A percentile compares a stretch with the other conserved stretches of the same genome.
Conservation (phyloP, 2,329 filamentous ascomycete genomes). For the Podosphaera aphanis region DNA sequence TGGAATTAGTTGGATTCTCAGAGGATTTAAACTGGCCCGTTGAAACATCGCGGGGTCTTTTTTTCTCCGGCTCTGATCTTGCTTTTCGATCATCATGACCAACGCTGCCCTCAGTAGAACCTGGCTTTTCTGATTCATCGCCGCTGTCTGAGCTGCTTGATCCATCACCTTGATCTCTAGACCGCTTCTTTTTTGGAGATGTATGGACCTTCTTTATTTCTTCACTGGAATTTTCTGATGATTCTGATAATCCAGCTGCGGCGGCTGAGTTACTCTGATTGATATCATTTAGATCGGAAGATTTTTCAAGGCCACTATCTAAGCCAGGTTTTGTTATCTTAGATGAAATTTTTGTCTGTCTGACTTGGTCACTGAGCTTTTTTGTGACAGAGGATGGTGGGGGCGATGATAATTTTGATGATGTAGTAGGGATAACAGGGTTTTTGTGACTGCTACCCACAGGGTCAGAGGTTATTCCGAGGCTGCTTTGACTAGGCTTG, state of each 20-base stretch:
- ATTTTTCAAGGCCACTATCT: too few species aligned
- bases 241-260: too few species aligned
- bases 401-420: background rate
- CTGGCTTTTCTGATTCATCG: slow-evolving; percentile 15
- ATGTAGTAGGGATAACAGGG: too few species aligned
- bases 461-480: too few species aligned
- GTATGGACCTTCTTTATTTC: background rate
- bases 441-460: too few species aligned
- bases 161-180: slow-evolving; percentile 21
- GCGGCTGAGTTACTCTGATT: too few species aligned
- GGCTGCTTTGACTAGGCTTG: background rate
- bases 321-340: too few species aligned
- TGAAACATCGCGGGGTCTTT: slow-evolving; percentile 30
- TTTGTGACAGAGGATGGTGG: too few species aligned
- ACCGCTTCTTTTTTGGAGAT: slow-evolving; percentile 36
- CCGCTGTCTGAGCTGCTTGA: slow-evolving; percentile 15
- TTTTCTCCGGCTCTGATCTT: slow-evolving; percentile 40
- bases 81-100: slow-evolving; percentile 19
- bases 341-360: too few species aligned
- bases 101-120: slow-evolving; percentile 19
- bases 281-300: too few species aligned
- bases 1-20: background rate
- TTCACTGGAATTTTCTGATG: background rate
- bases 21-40: slow-evolving; percentile 9
- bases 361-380: too few species aligned